Conservation (phyloP, 23 red algal genomes). For the Gracilaria gracilis region DNA sequence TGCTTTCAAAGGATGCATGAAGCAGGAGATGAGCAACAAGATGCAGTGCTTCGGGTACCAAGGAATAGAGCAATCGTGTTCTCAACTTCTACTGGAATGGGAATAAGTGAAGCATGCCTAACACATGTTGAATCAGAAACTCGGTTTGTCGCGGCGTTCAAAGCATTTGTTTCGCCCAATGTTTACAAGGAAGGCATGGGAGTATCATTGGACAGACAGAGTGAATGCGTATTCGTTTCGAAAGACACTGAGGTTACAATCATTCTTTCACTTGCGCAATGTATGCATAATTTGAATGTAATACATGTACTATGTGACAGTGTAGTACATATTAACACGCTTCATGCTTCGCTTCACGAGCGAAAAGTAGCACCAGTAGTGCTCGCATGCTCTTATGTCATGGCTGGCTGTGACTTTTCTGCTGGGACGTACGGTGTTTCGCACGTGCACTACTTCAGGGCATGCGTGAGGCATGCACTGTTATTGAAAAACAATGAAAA, state of each 20-base stretch:
- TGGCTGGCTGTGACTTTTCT: slow-evolving; percentile 4
- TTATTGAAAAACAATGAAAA: not conserved
- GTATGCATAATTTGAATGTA: not conserved
- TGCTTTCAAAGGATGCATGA: not conserved
- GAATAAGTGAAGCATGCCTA: not conserved
- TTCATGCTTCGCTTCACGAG: too few species aligned
- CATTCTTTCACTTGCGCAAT: not conserved
- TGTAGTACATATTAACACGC: not conserved
- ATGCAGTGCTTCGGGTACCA: not conserved
- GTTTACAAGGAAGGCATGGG: not conserved
- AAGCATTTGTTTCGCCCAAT: not conserved
- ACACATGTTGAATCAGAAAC: slow-evolving; percentile 24
- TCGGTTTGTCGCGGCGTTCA: slow-evolving; percentile 18
- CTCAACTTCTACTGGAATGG: not conserved
- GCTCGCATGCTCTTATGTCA: not conserved
- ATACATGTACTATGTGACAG: slow-evolving; percentile 3
- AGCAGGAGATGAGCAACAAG: not conserved
- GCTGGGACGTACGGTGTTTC: slow-evolving; percentile 3
- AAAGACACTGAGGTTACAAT: slow-evolving; percentile 23
- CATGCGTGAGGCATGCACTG: slow-evolving; percentile 1
- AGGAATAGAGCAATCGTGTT: slow-evolving; percentile 6
- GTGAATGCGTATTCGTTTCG: not conserved
- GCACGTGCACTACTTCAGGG: slow-evolving; percentile 15
- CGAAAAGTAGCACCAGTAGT: not conserved
- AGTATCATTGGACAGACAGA: not conserved